phyloP scores from a whole-genome alignment of 2,329 filamentous ascomycete species.

The Harringtonia aguacate region DNA sequence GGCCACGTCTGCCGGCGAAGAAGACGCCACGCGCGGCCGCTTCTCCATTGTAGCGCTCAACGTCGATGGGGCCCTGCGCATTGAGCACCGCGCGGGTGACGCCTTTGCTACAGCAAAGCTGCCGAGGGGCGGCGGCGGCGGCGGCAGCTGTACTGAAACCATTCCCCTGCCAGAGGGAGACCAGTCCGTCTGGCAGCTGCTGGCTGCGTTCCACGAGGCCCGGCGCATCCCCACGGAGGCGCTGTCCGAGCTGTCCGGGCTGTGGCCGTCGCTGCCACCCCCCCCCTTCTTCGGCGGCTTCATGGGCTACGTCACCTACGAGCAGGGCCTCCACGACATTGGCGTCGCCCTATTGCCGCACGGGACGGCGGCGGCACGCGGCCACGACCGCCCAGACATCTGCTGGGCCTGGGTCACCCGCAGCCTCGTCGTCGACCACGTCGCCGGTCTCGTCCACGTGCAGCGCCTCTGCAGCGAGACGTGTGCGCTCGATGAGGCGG shows the following conservation, averaged over 20 bases:
- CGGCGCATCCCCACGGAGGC: background rate
- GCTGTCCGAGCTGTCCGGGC: slow-evolving; percentile 6
- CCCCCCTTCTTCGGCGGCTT: slow-evolving; percentile 79
- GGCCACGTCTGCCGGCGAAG: slow-evolving; percentile 24
- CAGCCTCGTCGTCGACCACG: slow-evolving; percentile 69
- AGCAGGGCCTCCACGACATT: slow-evolving; percentile 60
- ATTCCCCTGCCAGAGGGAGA: no score
- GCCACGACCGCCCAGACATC: slow-evolving; percentile 51
- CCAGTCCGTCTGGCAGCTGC: slow-evolving; percentile 37
- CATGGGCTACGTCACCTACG: slow-evolving; percentile 77
- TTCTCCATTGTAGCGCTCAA: slow-evolving; percentile 67
- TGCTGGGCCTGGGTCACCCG: slow-evolving; percentile 67
- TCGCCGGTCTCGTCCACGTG: slow-evolving; percentile 47
- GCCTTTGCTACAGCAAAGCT: slow-evolving; percentile 22
- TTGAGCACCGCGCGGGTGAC: slow-evolving; percentile 48
- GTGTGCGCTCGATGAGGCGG: background rate
- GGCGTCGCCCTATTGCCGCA: slow-evolving; percentile 26
- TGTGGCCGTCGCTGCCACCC: no score
- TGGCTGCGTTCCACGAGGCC: slow-evolving; percentile 32
- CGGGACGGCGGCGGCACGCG: slow-evolving; percentile 11
- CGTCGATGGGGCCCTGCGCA: slow-evolving; percentile 40
- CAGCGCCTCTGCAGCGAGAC: slow-evolving; percentile 45
- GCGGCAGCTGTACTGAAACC: no score
- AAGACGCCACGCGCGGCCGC: slow-evolving; percentile 36
- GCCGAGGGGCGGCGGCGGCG: no score